Evolutionary conservation across 2,329 filamentous ascomycete genomes (phyloP).

Genomic region (Cordyceps farinosa): DNA sequence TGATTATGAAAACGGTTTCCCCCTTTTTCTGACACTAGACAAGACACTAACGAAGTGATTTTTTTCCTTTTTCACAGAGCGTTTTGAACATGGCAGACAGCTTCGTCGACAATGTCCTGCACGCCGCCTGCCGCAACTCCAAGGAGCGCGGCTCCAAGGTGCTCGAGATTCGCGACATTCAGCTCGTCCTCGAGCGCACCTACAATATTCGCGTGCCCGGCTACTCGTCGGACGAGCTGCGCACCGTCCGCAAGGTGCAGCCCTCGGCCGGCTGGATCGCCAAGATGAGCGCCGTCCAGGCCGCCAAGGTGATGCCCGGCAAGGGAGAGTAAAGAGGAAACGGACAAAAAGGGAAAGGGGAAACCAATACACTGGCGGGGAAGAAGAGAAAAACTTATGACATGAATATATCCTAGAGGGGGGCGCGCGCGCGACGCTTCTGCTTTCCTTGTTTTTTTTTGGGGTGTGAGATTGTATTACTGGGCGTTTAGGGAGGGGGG

Average conservation of each 20-base stretch:
- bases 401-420: not conserved
- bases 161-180: conserved; percentile 83
- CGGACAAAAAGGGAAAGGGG: not conserved
- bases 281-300: conserved; percentile 96
- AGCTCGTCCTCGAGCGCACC: conserved; percentile 76
- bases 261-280: conserved; percentile 86
- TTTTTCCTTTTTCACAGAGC: conserved; percentile 50
- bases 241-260: conserved; percentile 90
- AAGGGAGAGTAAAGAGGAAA: conserved; percentile 45
- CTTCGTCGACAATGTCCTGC: conserved; percentile 89
- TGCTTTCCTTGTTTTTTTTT: not conserved
- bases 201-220: conserved; percentile 93
- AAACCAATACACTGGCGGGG: not conserved
- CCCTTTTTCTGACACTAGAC: too few relatives aligned
- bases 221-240: conserved; percentile 89
- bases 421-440: not conserved
- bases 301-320: conserved; percentile 74
- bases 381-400: not conserved
- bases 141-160: conserved; percentile 89
- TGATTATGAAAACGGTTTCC: conserved; percentile 23
- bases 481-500: not conserved
- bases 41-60: not conserved
- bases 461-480: not conserved
- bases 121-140: conserved; percentile 81
- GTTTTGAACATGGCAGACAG: conserved; percentile 87